Base-by-base conservation (phyloP, 352 stramenopile species). In the Aphanomyces cochlioides region DNA sequence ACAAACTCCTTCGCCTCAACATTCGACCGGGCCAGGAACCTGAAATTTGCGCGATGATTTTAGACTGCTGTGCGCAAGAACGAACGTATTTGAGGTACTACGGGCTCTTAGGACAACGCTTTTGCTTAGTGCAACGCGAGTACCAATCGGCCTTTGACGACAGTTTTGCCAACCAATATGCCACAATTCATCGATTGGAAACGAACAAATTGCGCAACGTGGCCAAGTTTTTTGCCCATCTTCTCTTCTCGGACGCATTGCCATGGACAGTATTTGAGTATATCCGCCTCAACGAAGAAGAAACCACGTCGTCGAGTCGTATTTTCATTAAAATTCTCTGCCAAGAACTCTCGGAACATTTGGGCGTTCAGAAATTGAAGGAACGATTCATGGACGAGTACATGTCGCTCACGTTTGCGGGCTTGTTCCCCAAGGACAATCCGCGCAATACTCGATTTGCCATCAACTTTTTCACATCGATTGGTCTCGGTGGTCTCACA, bases 241-340 rank as follows among this genome's bases (percentile, higher is more conserved):
- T 99, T 28, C 82, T 99, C 10, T 94, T 98, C 67, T 98, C 96
- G 8, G 97, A 99, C 77, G 92, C 97, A 38, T 78, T 99, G 66
- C 96, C 97, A 4, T 99, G 98, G 98, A 98, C 94, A 8, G 92
- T 98, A 21, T 89, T 99, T 60, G 90, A 96, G 72, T 94, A 93
- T 69, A 98, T 99, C 60, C 91, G 93, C 50, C 74, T 99, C 64
- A 99, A 97, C 68, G 97, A 99, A 78, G 95, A 99, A 67, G 97
- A 99, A 69, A 99, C 98, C 38, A 99, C 96, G n/a, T 98, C 93
- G 19, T 98, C 93, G 4, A 98, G 88, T 48, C 92, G 98, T 79
- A 99, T 99, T 77, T 99, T 99, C 75, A 96, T 99, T 75, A 99
- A 99, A 85, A 98, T 99, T 74, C 78, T 99, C 41, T 93, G 95